Evolutionary conservation across 139 green algal species (phyloP).

Genomic region (Chlorella sp.): DNA sequence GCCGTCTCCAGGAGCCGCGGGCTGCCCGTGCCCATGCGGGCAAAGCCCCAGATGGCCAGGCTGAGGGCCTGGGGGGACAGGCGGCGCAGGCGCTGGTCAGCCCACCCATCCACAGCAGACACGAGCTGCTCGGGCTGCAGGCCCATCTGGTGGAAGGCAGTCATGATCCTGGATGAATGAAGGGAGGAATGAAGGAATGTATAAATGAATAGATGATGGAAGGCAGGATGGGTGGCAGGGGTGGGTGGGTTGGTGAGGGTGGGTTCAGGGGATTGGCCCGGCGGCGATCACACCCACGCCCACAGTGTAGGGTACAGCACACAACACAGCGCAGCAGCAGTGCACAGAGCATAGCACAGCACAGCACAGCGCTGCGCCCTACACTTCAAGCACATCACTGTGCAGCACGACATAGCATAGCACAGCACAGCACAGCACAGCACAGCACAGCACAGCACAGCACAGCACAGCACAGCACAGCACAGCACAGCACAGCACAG

Average conservation of each 20-base stretch:
- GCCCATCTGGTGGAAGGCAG: slow-evolving; percentile 40
- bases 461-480: background rate
- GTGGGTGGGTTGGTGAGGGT: too few species aligned
- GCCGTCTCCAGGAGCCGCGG: slow-evolving; percentile 34
- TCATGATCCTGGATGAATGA: slow-evolving; percentile 22
- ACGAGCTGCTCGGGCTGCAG: slow-evolving; percentile 42
- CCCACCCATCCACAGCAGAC: slow-evolving; percentile 43
- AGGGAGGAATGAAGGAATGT: background rate
- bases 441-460: background rate
- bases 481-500: too few species aligned
- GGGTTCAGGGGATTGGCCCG: too few species aligned
- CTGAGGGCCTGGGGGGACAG: slow-evolving; percentile 33
- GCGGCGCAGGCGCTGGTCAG: slow-evolving; percentile 27
- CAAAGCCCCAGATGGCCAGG: slow-evolving; percentile 46
- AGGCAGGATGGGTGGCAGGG: background rate
- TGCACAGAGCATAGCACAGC: too few species aligned
- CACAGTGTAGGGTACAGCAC: too few species aligned
- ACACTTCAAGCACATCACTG: too few species aligned
- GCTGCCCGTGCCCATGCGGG: slow-evolving; percentile 36
- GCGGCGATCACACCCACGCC: background rate
- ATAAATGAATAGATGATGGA: background rate
- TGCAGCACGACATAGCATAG: too few species aligned
- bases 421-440: background rate
- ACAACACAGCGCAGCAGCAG: too few species aligned
- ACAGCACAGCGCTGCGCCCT: too few species aligned